Conservation (phyloP, 2,329 filamentous ascomycete genomes). For the Xylariaceae sp. region DNA sequence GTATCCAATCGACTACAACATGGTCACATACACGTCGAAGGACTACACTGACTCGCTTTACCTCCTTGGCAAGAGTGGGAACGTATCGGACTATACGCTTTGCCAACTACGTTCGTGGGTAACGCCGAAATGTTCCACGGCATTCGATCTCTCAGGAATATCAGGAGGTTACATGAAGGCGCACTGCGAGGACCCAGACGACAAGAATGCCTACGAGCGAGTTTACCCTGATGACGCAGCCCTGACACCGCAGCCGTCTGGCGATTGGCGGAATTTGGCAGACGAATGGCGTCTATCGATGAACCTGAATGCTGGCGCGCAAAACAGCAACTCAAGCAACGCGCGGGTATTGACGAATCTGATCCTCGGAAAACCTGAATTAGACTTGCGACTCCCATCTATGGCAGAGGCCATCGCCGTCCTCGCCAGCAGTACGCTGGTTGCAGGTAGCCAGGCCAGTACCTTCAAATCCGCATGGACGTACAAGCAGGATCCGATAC, state of each 20-base stretch:
- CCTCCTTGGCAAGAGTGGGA: constrained; percentile 51
- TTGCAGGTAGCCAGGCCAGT: constrained; percentile 54
- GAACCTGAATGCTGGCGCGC: constrained; percentile 52
- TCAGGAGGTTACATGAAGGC: constrained; percentile 57
- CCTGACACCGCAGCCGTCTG: constrained; percentile 32
- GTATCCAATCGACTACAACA: constrained; percentile 62
- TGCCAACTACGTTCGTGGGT: constrained; percentile 63
- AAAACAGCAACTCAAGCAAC: constrained; percentile 55
- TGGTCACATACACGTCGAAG: constrained; percentile 53
- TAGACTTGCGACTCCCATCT: constrained; percentile 56
- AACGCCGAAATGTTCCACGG: constrained; percentile 63
- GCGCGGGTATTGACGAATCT: constrained; percentile 55
- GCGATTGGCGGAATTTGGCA: constrained; percentile 54
- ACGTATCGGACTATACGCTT: constrained; percentile 53
- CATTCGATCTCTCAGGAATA: constrained; percentile 52
- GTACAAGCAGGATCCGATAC: constrained; percentile 33
- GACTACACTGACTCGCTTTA: constrained; percentile 55
- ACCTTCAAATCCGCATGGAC: constrained; percentile 59
- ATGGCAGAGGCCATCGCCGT: constrained; percentile 72
- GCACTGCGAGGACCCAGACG: constrained; percentile 54
- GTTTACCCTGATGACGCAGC: constrained; percentile 33
- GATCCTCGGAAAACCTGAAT: constrained; percentile 38
- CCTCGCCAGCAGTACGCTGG: constrained; percentile 61
- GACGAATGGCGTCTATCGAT: constrained; percentile 52
- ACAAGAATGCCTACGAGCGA: constrained; percentile 52